phyloP scores from a whole-genome alignment of 768 basidiomycete genomes.

The Xanthoconium stramineum region DNA sequence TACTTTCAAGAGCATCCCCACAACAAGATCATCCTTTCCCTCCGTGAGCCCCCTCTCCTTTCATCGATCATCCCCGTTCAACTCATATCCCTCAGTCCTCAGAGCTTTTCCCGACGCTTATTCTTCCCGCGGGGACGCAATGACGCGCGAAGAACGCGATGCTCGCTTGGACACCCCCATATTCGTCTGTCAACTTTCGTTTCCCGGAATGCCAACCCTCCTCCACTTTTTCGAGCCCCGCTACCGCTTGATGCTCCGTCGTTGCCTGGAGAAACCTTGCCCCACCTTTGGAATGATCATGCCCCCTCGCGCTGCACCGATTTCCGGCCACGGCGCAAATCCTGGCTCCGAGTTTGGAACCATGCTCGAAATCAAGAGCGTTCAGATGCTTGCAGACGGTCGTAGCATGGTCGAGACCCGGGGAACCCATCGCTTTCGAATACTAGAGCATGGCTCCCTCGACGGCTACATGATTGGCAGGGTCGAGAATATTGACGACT shows the following conservation, averaged over 20 bases:
- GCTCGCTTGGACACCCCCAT: slow-evolving; percentile 84
- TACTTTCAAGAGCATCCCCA: slow-evolving; percentile 79
- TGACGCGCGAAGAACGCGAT: slow-evolving; percentile 75
- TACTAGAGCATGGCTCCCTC: slow-evolving; percentile 76
- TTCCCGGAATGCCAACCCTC: slow-evolving; percentile 86
- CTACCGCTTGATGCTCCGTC: slow-evolving; percentile 94
- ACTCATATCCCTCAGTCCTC: slow-evolving; percentile 44
- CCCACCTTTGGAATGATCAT: slow-evolving; percentile 96
- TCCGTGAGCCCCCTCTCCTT: slow-evolving; percentile 45
- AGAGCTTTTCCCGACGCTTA: slow-evolving; percentile 66
- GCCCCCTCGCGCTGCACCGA: slow-evolving; percentile 45
- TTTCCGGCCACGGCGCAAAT: slow-evolving; percentile 17
- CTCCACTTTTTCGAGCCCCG: slow-evolving; percentile 94
- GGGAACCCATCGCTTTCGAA: slow-evolving; percentile 73
- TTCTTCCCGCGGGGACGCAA: slow-evolving; percentile 57
- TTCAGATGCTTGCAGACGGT: slow-evolving; percentile 87
- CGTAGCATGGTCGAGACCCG: slow-evolving; percentile 80
- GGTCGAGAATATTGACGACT: slow-evolving; percentile 56
- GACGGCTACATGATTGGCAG: slow-evolving; percentile 91
- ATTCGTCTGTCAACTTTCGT: slow-evolving; percentile 85
- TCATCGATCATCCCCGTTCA: background rate
- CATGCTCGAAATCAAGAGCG: slow-evolving; percentile 84
- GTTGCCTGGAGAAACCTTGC: slow-evolving; percentile 75
- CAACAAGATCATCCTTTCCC: slow-evolving; percentile 68
- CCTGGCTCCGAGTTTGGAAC: slow-evolving; percentile 69